A percentile compares a stretch with the other conserved stretches of the same genome.
Conservation (phyloP, 83 land plant genomes). For the Thuja plicata region DNA sequence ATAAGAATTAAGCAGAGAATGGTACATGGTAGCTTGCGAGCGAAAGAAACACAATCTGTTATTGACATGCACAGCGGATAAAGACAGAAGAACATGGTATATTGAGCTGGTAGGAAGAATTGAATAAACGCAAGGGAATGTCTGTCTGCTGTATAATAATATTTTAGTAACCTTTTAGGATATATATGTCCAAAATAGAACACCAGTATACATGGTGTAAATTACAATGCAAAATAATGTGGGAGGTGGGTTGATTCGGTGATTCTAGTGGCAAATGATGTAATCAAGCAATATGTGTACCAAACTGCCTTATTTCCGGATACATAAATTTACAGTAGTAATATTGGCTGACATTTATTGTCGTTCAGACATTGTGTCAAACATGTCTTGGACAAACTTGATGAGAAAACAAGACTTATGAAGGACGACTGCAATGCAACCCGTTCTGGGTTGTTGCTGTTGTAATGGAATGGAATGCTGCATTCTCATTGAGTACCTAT, state of each 20-base stretch:
- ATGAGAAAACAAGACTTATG: background rate
- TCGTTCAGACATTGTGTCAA: background rate
- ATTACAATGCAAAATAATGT: conserved; percentile 5
- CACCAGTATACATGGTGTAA: background rate
- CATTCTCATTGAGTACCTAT: background rate
- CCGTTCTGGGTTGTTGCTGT: background rate
- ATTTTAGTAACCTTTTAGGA: background rate
- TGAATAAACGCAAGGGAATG: background rate
- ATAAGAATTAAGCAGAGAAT: no score
- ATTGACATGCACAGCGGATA: background rate
- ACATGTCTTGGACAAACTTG: background rate
- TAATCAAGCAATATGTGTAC: background rate
- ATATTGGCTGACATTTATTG: background rate
- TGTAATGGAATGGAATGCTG: background rate
- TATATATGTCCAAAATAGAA: background rate
- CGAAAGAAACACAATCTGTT: background rate
- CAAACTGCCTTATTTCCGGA: background rate
- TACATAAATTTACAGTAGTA: background rate
- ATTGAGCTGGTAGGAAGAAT: background rate
- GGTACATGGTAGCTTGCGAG: no score
- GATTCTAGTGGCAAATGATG: background rate
- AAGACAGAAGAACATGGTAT: background rate
- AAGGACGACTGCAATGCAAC: background rate
- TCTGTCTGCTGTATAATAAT: background rate
- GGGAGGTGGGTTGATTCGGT: background rate